phyloP scores from a whole-genome alignment of 2,329 filamentous ascomycete genomes.

The Gnomoniopsis sp. region DNA sequence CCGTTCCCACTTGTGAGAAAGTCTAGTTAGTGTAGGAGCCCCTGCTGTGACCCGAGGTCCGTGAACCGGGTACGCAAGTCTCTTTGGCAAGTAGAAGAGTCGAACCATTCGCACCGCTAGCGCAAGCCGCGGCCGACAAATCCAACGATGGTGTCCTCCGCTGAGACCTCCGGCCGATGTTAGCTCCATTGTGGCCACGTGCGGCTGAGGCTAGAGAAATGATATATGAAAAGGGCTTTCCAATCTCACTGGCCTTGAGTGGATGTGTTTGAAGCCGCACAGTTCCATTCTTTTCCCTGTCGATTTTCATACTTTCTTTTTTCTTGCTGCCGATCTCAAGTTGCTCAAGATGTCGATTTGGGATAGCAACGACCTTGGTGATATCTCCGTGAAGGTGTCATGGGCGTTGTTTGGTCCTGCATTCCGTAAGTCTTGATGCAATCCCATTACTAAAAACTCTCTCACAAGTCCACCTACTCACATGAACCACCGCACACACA shows the following conservation, averaged over 20 bases:
- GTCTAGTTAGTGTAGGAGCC: no score
- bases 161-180: not conserved
- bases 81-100: no score
- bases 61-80: no score
- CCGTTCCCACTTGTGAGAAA: no score
- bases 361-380: constrained; percentile 10
- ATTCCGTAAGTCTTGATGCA: constrained; percentile 21
- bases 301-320: not conserved
- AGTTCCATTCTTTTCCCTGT: not conserved
- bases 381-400: constrained; percentile 4
- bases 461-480: no score
- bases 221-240: not conserved
- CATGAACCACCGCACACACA: no score
- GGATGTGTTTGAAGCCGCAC: not conserved
- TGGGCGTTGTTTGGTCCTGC: constrained; percentile 23
- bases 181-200: not conserved
- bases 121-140: no score
- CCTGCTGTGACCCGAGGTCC: no score
- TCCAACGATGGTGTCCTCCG: no score
- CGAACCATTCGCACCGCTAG: no score
- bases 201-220: not conserved
- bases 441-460: no score
- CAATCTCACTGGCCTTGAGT: not conserved
- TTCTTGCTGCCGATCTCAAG: no score
- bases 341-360: constrained; percentile 12